These are phyloP conservation scores for Eucalyptus erythrocorys DNA, from an alignment of 345 rosid species.

Conservation along the genomic window DNA sequence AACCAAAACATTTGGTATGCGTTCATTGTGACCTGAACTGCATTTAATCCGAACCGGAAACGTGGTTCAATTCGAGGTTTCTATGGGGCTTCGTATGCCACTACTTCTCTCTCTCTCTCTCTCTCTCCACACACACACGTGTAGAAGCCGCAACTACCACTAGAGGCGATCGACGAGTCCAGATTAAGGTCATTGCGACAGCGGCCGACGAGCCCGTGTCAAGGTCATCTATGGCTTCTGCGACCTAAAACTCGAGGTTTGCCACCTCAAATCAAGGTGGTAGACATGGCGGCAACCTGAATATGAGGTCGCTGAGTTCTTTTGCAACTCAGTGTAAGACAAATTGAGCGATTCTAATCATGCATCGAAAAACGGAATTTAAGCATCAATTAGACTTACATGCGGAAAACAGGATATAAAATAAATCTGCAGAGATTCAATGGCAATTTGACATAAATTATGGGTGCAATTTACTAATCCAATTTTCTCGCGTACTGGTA, in stretches of 20 bases:
- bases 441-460: too few species aligned
- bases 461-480: too few species aligned
- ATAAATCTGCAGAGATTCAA: too few species aligned
- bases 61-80: not conserved
- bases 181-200: not conserved
- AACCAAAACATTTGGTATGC: not conserved
- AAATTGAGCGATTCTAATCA: too few species aligned
- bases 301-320: not conserved
- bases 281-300: not conserved
- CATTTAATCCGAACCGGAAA: too few species aligned
- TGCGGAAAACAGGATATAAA: too few species aligned
- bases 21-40: not conserved
- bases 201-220: not conserved
- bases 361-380: too few species aligned
- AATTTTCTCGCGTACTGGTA: too few species aligned
- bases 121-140: not conserved
- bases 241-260: not conserved
- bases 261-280: not conserved
- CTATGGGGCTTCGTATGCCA: not conserved
- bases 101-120: not conserved
- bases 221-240: not conserved
- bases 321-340: not conserved
- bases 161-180: not conserved
- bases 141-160: not conserved
- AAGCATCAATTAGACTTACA: too few species aligned